Conservation (phyloP, 2,329 filamentous ascomycete genomes). For the Berkeleyomyces basicola region DNA sequence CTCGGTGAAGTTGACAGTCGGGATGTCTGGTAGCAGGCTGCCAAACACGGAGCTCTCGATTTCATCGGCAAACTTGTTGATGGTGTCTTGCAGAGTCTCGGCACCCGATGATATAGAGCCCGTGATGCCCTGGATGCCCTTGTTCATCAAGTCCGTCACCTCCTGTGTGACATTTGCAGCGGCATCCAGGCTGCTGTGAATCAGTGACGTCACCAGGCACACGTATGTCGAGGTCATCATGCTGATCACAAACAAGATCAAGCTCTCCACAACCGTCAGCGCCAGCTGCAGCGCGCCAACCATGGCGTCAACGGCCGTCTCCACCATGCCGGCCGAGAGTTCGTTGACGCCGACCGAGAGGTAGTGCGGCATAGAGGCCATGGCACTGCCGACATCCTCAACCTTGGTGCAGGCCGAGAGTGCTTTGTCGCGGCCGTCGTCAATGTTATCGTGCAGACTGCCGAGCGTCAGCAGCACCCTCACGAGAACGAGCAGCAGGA, state of each 20-base stretch:
- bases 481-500: constrained; percentile 71
- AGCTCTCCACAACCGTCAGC: constrained; percentile 67
- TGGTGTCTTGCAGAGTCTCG: constrained; percentile 29
- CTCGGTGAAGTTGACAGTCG: constrained; percentile 45
- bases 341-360: constrained; percentile 79
- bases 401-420: constrained; percentile 81
- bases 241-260: constrained; percentile 84
- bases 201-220: constrained; percentile 71
- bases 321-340: constrained; percentile 62
- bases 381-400: constrained; percentile 79
- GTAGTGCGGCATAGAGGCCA: constrained; percentile 98
- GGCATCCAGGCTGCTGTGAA: constrained; percentile 62
- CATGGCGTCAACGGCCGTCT: constrained; percentile 63
- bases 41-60: constrained; percentile 32
- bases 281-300: constrained; percentile 63
- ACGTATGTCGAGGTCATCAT: constrained; percentile 80
- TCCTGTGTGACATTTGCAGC: constrained; percentile 37
- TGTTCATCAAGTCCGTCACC: constrained; percentile 33
- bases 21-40: constrained; percentile 29
- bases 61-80: constrained; percentile 31
- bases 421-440: constrained; percentile 61
- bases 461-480: constrained; percentile 62
- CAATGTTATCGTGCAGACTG: constrained; percentile 57
- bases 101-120: constrained; percentile 41
- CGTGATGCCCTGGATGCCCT: constrained; percentile 38